Evolutionary conservation across 768 basidiomycete species (phyloP), one percentile per base, ranked within the genome.

Genomic region (Lyophyllum semitale): DNA sequence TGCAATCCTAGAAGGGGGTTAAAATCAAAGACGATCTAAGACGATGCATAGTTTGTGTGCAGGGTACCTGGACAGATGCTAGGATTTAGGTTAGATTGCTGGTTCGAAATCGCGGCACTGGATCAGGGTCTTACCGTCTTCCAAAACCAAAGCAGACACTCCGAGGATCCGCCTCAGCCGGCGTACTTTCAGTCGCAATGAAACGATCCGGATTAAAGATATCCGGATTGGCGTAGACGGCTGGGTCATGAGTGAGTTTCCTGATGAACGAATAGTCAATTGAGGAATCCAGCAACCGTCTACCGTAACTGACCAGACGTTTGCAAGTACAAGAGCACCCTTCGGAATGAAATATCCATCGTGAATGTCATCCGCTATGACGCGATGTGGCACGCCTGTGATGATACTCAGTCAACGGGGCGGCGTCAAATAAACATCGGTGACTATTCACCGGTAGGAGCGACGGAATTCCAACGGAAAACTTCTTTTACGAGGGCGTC

Each of bases 131-230:
- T 57, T 55, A 78, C 80, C 88, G 80, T 70, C 88, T 74, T 45
- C 88, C 88, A 63, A 88, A 90, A 7, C 88, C 88, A 69, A 88
- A 90, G 61, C 82, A 84, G 44, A 84, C 65, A 45, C 75, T 75
- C 51, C 81, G 82, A 55, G 86, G 84, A 67, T 88, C 85, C 18
- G 62, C 66, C 62, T 87, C 82, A 27, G 77, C 77, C 41, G 68
- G 59, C 45, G 68, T 70, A 48, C 66, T 72, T 55, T 72, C 75
- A 18, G 68, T 70, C 64, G 74, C 69, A 29, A 88, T 71, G 68
- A 82, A 88, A 27, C 87, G 81, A 48, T 83, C 83, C 20, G 87
- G 87, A 42, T 77, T 78, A 65, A 88, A 88, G 48, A 66, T 63
- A 55, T 78, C 71, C 3, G 86, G 85, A 41, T 83, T 72, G 32